Evolutionary conservation across 345 rosid species (phyloP).

Genomic region (Euphorbia tirucalli): DNA sequence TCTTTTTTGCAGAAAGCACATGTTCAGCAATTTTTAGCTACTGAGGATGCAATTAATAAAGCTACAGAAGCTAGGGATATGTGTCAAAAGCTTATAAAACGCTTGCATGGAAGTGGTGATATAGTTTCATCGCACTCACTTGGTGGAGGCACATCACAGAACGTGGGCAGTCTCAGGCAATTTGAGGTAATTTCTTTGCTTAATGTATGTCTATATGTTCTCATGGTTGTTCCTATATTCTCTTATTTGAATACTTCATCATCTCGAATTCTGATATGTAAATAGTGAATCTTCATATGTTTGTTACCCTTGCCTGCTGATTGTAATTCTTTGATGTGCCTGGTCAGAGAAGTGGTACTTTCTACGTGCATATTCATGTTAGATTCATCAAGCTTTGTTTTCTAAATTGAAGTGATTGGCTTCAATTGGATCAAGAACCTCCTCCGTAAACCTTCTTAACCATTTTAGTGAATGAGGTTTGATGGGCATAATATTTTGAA

Average conservation of each 20-base stretch:
- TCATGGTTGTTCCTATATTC: background rate
- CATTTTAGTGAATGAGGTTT: background rate
- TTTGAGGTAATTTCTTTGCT: constrained; percentile 59
- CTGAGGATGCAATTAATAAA: constrained; percentile 89
- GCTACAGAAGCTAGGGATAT: constrained; percentile 82
- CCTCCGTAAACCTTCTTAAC: background rate
- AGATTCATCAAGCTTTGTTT: background rate
- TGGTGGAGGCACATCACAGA: constrained; percentile 58
- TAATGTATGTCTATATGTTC: background rate
- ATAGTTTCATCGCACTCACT: constrained; percentile 49
- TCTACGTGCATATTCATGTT: background rate
- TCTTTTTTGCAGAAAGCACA: constrained; percentile 69
- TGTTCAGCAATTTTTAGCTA: constrained; percentile 91
- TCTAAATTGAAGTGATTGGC: background rate
- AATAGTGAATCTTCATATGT: background rate
- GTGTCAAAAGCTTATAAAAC: constrained; percentile 63
- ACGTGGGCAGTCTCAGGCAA: constrained; percentile 66
- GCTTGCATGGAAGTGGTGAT: constrained; percentile 67
- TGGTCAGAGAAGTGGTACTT: background rate
- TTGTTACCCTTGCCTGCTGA: background rate
- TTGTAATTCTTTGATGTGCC: background rate
- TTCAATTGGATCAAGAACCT: background rate
- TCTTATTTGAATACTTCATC: background rate
- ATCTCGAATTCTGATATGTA: background rate
- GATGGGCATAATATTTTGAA: background rate